phyloP scores from a whole-genome alignment of 331 rosid species.

The Dryas integrifolia region DNA sequence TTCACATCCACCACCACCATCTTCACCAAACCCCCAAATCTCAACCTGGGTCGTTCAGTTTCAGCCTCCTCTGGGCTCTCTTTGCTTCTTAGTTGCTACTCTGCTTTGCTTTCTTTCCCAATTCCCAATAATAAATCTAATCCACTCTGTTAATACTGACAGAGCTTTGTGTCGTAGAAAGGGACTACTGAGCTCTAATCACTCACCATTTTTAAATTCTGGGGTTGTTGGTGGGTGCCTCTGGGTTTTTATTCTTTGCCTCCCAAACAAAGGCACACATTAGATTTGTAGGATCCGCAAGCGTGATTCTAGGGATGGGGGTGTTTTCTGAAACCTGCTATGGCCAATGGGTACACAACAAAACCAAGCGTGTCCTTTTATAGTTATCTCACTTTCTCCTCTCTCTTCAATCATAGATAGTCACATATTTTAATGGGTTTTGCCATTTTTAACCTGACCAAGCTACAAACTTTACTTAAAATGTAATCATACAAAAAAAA shows the following conservation, averaged over 20 bases:
- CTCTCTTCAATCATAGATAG: neutral
- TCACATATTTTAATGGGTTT: neutral
- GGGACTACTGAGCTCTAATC: constrained; percentile 13
- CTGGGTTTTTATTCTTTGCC: constrained; percentile 59
- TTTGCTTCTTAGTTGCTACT: constrained; percentile 17
- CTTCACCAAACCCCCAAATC: constrained; percentile 30
- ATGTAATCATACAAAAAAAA: constrained; percentile 24
- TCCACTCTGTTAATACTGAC: constrained; percentile 34
- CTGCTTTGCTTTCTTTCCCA: constrained; percentile 18
- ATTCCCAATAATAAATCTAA: neutral
- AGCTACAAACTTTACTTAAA: constrained; percentile 11
- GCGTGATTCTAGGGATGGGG: constrained; percentile 63
- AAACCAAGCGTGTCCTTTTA: constrained; percentile 22
- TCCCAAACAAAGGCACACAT: constrained; percentile 41
- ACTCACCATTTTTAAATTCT: constrained; percentile 22
- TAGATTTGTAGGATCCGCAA: constrained; percentile 37
- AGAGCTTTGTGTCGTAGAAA: constrained; percentile 18
- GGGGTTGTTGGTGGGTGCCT: constrained; percentile 49
- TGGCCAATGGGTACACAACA: neutral
- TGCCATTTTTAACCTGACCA: constrained; percentile 10
- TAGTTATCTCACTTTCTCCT: neutral
- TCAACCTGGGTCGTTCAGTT: constrained; percentile 38
- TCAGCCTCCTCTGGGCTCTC: constrained; percentile 15
- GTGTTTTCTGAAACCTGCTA: constrained; percentile 33
- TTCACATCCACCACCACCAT: constrained; percentile 9